These are phyloP conservation scores for Saitoella complicata DNA, from an alignment of 805 yeast species.

Conservation along the genomic window DNA sequence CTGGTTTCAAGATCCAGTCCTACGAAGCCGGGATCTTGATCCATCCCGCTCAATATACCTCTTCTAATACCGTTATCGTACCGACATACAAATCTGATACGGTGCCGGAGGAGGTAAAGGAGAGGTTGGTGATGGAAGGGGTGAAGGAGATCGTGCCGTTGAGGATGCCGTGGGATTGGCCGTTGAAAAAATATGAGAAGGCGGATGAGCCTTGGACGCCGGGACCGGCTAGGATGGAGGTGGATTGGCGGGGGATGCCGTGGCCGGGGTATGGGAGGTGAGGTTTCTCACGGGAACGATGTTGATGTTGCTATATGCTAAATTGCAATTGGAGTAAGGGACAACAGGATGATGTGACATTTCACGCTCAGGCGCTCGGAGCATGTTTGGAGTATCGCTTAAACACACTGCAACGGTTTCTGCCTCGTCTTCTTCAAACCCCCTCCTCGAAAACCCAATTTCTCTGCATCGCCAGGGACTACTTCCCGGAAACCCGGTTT, in stretches of 20 bases:
- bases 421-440: no score
- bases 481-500: no score
- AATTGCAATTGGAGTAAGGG: no score
- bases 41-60: constrained; percentile 20
- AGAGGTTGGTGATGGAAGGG: constrained; percentile 8
- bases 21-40: constrained; percentile 43
- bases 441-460: no score
- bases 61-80: no score
- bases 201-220: constrained; percentile 35
- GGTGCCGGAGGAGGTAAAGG: neutral
- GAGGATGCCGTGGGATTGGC: constrained; percentile 38
- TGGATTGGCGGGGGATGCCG: neutral
- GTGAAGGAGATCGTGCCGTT: constrained; percentile 14
- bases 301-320: no score
- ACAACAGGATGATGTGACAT: no score
- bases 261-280: neutral
- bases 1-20: constrained; percentile 22
- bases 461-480: no score
- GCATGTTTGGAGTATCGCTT: no score
- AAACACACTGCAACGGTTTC: no score
- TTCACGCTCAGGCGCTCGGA: no score
- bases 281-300: no score
- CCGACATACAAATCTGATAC: constrained; percentile 32
- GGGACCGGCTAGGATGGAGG: neutral
- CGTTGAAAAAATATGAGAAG: constrained; percentile 27